phyloP scores from a whole-genome alignment of 345 rosid species.

The Eucalyptus albens region DNA sequence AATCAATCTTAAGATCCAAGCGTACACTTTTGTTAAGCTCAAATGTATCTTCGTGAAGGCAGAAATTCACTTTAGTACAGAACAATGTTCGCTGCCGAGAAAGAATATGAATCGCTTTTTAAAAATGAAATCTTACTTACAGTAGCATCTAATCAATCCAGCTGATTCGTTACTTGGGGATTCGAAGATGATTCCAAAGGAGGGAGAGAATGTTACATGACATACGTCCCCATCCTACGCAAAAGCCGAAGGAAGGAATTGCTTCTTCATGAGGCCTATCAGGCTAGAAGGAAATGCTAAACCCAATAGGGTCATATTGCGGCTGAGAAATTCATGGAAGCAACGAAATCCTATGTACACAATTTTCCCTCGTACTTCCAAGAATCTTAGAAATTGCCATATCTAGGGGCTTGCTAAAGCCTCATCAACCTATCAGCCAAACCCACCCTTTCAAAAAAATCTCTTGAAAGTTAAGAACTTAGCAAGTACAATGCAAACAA shows the following conservation, averaged over 20 bases:
- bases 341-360: slow-evolving; percentile 11
- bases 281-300: slow-evolving; percentile 26
- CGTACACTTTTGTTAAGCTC: neutral
- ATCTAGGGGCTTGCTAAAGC: neutral
- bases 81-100: neutral
- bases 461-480: neutral
- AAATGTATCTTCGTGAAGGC: neutral
- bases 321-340: slow-evolving; percentile 30
- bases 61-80: neutral
- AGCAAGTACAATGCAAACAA: neutral
- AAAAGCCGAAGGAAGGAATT: slow-evolving; percentile 51
- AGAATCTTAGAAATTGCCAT: slow-evolving; percentile 7
- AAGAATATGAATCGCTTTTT: neutral
- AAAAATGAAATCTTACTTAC: neutral
- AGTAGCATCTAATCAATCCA: neutral
- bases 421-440: neutral
- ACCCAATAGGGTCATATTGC: slow-evolving; percentile 31
- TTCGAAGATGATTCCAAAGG: neutral
- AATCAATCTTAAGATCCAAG: neutral
- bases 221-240: neutral
- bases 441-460: neutral
- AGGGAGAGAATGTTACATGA: neutral
- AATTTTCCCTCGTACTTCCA: neutral
- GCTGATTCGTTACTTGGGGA: neutral
- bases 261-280: slow-evolving; percentile 35